Conservation (phyloP, 2,329 filamentous ascomycete genomes). For the Stagonosporopsis chrysanthemi region DNA sequence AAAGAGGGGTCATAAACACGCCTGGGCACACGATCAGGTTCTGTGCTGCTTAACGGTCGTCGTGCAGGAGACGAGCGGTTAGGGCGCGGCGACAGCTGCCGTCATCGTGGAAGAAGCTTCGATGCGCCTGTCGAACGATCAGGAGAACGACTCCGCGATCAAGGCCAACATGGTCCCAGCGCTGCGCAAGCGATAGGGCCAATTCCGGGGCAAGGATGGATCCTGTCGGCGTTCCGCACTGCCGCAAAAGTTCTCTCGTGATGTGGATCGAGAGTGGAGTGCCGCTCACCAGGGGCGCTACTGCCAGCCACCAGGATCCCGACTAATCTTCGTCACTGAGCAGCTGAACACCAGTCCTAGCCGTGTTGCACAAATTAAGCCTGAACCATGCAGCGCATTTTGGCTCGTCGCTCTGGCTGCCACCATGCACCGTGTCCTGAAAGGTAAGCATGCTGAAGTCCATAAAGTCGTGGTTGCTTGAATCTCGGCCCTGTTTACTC, state of each 20-base stretch:
- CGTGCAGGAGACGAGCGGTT: constrained; percentile 16
- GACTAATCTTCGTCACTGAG: constrained; percentile 12
- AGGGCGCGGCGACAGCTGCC: constrained; percentile 10
- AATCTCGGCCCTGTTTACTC: constrained; percentile 5
- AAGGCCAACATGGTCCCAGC: constrained; percentile 15
- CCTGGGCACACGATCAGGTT: constrained; percentile 11
- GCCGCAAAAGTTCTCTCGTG: constrained; percentile 18
- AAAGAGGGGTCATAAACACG: constrained; percentile 18
- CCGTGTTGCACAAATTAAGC: background rate
- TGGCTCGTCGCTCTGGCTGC: background rate
- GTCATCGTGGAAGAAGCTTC: constrained; percentile 12
- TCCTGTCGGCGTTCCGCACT: constrained; percentile 15
- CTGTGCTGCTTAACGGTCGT: constrained; percentile 13
- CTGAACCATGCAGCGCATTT: background rate
- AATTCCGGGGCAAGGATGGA: constrained; percentile 17
- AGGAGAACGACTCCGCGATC: constrained; percentile 17
- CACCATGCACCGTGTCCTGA: background rate
- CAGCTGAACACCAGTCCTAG: background rate
- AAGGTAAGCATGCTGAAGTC: background rate
- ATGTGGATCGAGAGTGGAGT: constrained; percentile 21
- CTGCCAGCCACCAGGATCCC: constrained; percentile 16
- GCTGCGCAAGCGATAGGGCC: constrained; percentile 12
- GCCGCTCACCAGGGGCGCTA: constrained; percentile 13
- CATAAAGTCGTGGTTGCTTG: background rate
- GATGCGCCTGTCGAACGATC: constrained; percentile 13